A percentile compares a stretch with the other conserved stretches of the same genome.
phyloP scores from a whole-genome alignment of 371 early-diverging fungal species.

The Apophysomyces sp. region DNA sequence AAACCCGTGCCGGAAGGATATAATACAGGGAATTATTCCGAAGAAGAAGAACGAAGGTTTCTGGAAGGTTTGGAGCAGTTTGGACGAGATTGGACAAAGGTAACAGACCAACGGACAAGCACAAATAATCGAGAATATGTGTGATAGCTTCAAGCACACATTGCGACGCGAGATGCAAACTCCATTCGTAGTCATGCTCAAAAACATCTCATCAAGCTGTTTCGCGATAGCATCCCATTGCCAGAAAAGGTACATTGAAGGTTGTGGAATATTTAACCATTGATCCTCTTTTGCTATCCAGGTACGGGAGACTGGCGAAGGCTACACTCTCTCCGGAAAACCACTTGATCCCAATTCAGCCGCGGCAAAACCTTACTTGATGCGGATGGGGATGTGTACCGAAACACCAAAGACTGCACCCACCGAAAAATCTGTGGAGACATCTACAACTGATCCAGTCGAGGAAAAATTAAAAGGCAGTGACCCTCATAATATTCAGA shows the following conservation, averaged over 20 bases:
- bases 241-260: conserved; percentile 63
- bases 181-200: conserved; percentile 90
- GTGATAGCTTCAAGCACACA: conserved; percentile 63
- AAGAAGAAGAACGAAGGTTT: conserved; percentile 77
- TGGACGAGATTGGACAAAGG: conserved; percentile 83
- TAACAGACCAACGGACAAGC: conserved; percentile 19
- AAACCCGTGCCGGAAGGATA: conserved; percentile 49
- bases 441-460: neutral
- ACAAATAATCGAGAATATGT: neutral
- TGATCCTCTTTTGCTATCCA: conserved; percentile 7
- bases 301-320: conserved; percentile 76
- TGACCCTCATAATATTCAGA: neutral
- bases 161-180: conserved; percentile 78
- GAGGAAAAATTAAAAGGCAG: neutral
- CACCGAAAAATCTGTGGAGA: neutral
- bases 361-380: conserved; percentile 80
- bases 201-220: conserved; percentile 89
- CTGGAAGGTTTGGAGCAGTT: conserved; percentile 72
- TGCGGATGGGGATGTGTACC: conserved; percentile 12
- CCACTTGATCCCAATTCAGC: conserved; percentile 86
- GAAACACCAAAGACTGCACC: neutral
- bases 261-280: neutral
- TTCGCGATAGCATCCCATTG: conserved; percentile 74
- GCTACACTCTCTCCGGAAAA: conserved; percentile 87
- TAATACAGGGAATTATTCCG: conserved; percentile 76